These are phyloP conservation scores for Trichaptum fuscoviolaceum DNA, from an alignment of 768 basidiomycete species.

Conservation along the genomic window DNA sequence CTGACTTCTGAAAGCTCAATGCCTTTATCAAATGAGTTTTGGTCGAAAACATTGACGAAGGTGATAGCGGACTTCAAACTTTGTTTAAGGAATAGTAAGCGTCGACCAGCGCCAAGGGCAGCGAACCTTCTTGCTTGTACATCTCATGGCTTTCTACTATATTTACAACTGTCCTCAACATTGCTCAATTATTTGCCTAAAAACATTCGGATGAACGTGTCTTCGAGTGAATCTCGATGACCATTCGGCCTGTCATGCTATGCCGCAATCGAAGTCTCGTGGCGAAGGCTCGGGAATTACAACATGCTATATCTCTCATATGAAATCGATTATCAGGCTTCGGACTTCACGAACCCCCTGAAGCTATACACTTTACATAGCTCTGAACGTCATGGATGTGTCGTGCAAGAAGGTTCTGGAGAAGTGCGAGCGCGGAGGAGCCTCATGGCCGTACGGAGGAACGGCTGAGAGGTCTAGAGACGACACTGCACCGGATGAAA, in stretches of 20 bases:
- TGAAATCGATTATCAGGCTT: slow-evolving; percentile 1
- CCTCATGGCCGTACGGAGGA: background rate
- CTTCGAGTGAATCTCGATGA: background rate
- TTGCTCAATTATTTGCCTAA: background rate
- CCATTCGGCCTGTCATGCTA: background rate
- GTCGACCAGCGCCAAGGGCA: no score
- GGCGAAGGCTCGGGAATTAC: background rate
- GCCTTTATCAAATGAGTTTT: no score
- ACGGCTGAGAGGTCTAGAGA: background rate
- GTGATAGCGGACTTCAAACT: no score
- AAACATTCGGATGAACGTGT: background rate
- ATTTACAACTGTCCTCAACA: background rate
- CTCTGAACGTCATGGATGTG: background rate
- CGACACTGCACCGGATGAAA: background rate
- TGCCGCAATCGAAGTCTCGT: background rate
- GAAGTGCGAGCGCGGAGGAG: background rate
- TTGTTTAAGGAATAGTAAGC: no score
- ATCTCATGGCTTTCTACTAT: no score
- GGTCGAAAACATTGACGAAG: no score
- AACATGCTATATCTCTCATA: background rate
- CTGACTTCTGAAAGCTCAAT: no score
- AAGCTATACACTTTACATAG: background rate
- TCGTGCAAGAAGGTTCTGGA: background rate
- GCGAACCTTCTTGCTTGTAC: no score
- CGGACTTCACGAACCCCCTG: background rate